Evolutionary conservation across 2,329 filamentous ascomycete genomes (phyloP).

Genomic region (Dactylellina haptotyla): DNA sequence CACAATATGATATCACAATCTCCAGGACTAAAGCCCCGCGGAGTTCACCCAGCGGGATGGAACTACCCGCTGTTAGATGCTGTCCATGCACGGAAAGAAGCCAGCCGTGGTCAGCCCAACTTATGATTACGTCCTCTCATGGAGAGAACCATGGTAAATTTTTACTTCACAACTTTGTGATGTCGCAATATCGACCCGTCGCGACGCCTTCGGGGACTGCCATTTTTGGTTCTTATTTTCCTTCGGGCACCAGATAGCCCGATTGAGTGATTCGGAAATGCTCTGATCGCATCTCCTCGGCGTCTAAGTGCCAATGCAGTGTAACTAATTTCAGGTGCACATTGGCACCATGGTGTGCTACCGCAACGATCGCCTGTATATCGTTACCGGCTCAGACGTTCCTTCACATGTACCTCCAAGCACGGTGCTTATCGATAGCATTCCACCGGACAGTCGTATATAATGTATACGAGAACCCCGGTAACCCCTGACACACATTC

Average conservation of each 20-base stretch:
- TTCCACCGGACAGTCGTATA: too few relatives aligned
- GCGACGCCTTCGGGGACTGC: not conserved
- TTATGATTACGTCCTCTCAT: not conserved
- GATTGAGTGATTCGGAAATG: constrained; percentile 10
- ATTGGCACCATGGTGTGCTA: not conserved
- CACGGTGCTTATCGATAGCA: too few relatives aligned
- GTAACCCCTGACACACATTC: too few relatives aligned
- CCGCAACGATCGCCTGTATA: not conserved
- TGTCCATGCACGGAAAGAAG: not conserved
- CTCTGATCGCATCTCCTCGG: constrained; percentile 6
- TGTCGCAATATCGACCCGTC: not conserved
- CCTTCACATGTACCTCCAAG: too few relatives aligned
- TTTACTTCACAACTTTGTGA: not conserved
- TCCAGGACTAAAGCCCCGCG: not conserved
- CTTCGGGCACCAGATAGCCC: constrained; percentile 10
- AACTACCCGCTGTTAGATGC: constrained; percentile 1
- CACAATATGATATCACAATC: not conserved
- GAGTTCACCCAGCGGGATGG: not conserved
- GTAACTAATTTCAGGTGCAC: constrained; percentile 3
- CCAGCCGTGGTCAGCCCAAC: not conserved
- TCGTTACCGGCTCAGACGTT: too few relatives aligned
- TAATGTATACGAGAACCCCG: too few relatives aligned
- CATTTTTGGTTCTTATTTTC: not conserved
- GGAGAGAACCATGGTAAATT: not conserved
- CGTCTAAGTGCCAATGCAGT: constrained; percentile 14